Conservation (phyloP, 2,329 filamentous ascomycete species). For the Samsoniella hepiali region DNA sequence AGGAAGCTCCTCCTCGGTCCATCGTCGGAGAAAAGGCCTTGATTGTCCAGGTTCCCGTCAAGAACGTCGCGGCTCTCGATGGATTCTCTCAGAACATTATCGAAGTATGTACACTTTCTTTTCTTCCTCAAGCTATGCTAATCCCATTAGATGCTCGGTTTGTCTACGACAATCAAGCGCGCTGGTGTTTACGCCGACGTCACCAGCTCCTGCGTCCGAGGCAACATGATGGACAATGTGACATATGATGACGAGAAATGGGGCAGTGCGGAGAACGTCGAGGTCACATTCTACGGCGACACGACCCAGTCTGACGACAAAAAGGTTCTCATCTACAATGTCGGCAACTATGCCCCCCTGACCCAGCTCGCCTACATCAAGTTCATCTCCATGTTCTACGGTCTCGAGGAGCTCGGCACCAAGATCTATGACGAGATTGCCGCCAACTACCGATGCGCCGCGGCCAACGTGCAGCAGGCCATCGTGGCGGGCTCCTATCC, state of each 20-base stretch:
- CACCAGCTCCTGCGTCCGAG: slow-evolving; percentile 18
- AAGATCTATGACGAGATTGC: slow-evolving; percentile 11
- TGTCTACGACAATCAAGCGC: slow-evolving; percentile 14
- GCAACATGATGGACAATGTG: slow-evolving; percentile 17
- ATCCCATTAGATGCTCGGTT: slow-evolving; percentile 9
- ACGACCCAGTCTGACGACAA: background rate
- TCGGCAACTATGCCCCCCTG: slow-evolving; percentile 10
- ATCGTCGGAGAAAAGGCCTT: slow-evolving; percentile 9
- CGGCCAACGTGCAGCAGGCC: slow-evolving; percentile 16
- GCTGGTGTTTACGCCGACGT: slow-evolving; percentile 15
- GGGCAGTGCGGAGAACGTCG: slow-evolving; percentile 13
- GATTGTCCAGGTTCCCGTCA: slow-evolving; percentile 16
- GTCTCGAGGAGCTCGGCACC: slow-evolving; percentile 12
- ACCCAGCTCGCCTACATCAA: slow-evolving; percentile 19
- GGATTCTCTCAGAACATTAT: slow-evolving; percentile 17
- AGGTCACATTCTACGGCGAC: slow-evolving; percentile 19
- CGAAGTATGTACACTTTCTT: background rate
- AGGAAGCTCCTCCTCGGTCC: slow-evolving; percentile 15
- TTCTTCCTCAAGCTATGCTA: background rate
- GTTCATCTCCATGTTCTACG: slow-evolving; percentile 19
- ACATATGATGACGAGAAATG: slow-evolving; percentile 15
- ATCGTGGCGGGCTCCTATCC: background rate
- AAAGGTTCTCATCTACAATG: slow-evolving; percentile 18
- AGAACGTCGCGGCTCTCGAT: slow-evolving; percentile 16
- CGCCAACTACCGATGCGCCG: slow-evolving; percentile 14